These are phyloP conservation scores for Metroxylon sagu DNA, from an alignment of 176 grass and related monocot species.

Conservation along the genomic window DNA sequence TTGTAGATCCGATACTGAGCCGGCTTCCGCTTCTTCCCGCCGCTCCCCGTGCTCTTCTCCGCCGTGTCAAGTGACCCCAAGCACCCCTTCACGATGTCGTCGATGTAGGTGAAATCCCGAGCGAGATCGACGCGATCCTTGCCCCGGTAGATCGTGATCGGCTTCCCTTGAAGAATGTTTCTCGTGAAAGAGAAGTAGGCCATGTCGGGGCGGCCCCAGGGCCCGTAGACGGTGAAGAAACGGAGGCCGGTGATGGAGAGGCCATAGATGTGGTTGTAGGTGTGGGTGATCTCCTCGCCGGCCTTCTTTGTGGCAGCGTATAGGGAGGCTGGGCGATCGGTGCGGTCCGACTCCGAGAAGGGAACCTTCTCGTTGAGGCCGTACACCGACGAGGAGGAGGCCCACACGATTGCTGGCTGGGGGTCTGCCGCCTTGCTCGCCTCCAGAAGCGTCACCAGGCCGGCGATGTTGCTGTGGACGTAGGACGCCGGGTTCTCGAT, in stretches of 20 bases:
- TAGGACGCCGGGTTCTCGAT: conserved; percentile 38
- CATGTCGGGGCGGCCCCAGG: conserved; percentile 48
- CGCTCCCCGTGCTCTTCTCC: conserved; percentile 34
- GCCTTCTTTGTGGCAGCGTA: conserved; percentile 50
- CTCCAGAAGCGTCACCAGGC: conserved; percentile 36
- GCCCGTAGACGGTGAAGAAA: conserved; percentile 46
- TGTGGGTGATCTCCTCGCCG: conserved; percentile 40
- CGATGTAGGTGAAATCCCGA: conserved; percentile 47
- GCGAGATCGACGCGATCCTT: conserved; percentile 22
- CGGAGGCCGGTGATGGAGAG: conserved; percentile 40
- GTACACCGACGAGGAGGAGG: conserved; percentile 46
- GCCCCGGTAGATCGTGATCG: conserved; percentile 33
- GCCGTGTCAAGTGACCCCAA: conserved; percentile 34
- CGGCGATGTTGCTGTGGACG: conserved; percentile 34
- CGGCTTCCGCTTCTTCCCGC: conserved; percentile 23
- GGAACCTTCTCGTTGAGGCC: conserved; percentile 31
- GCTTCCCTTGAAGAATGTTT: conserved; percentile 37
- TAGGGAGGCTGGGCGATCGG: conserved; percentile 37
- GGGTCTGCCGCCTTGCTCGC: conserved; percentile 30
- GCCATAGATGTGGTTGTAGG: conserved; percentile 48
- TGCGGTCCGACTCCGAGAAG: conserved; percentile 34
- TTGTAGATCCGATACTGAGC: conserved; percentile 38
- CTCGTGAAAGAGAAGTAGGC: conserved; percentile 47
- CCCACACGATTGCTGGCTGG: conserved; percentile 39
- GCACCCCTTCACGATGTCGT: conserved; percentile 46